These are phyloP conservation scores for Flammula alnicola DNA, from an alignment of 1,284 basidiomycete species.

Conservation along the genomic window DNA sequence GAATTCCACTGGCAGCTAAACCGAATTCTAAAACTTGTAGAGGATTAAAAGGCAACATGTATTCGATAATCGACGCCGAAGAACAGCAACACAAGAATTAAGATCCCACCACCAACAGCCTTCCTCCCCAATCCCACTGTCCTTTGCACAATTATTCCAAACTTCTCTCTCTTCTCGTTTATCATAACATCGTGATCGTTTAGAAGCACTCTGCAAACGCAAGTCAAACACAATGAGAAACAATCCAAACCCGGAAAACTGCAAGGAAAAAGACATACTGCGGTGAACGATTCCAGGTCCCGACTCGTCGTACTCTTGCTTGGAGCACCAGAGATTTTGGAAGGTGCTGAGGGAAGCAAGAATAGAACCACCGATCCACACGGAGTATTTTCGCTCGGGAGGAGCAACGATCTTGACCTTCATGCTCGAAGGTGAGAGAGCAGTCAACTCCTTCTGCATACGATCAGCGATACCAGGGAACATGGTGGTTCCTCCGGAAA, in stretches of 20 bases:
- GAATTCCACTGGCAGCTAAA: no score
- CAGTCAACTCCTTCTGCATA: constrained; percentile 97
- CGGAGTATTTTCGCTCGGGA: constrained; percentile 92
- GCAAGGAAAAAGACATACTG: constrained; percentile 48
- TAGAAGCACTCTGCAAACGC: constrained; percentile 38
- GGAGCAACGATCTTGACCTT: constrained; percentile 96
- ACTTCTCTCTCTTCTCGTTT: background rate
- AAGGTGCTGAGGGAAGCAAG: constrained; percentile 95
- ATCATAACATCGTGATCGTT: constrained; percentile 13
- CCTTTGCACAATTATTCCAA: background rate
- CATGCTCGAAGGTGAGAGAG: constrained; percentile 84
- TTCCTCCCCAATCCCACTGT: background rate
- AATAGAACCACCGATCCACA: constrained; percentile 99
- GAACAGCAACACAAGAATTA: constrained; percentile 14
- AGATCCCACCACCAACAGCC: constrained; percentile 6
- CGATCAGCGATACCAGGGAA: constrained; percentile 96
- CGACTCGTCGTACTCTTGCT: constrained; percentile 91
- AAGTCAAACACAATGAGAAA: background rate
- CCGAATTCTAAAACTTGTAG: background rate
- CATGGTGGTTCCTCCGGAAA: constrained; percentile 96
- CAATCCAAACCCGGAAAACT: constrained; percentile 44
- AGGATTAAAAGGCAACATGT: constrained; percentile 14
- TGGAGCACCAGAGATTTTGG: constrained; percentile 93
- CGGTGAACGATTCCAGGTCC: constrained; percentile 87
- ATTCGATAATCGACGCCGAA: constrained; percentile 13